Evolutionary conservation across 768 basidiomycete genomes (phyloP).

Genomic region (Mycena capillaripes): DNA sequence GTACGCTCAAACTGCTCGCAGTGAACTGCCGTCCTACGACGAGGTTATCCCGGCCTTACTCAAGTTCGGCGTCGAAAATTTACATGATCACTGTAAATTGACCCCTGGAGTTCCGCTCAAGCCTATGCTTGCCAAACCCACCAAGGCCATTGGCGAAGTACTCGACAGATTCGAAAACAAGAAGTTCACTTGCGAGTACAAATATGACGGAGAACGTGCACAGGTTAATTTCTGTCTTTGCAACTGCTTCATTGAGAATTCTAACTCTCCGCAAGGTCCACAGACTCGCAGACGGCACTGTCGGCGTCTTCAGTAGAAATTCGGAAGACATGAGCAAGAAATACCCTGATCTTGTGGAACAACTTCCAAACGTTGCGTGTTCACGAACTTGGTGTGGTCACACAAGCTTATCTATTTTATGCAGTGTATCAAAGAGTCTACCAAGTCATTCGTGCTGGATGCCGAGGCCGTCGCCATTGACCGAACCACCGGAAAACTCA

Average conservation of each 20-base stretch:
- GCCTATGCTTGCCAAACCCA: constrained; percentile 99
- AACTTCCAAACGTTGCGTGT: constrained; percentile 82
- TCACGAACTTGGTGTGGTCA: neutral
- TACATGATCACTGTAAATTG: constrained; percentile 86
- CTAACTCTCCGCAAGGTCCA: constrained; percentile 73
- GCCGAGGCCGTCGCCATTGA: constrained; percentile 98
- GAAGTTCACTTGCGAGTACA: constrained; percentile 98
- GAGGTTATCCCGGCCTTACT: constrained; percentile 92
- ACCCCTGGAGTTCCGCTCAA: constrained; percentile 97
- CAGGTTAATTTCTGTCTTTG: constrained; percentile 63
- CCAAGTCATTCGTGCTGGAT: constrained; percentile 94
- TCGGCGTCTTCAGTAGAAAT: constrained; percentile 96
- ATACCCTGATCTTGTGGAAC: constrained; percentile 97
- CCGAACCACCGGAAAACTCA: constrained; percentile 81
- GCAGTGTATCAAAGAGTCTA: constrained; percentile 88
- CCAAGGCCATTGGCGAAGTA: constrained; percentile 98
- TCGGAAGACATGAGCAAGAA: constrained; percentile 99
- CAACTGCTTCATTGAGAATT: neutral
- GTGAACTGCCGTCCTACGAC: constrained; percentile 95
- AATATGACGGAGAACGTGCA: constrained; percentile 98
- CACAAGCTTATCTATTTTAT: neutral
- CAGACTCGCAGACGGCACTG: constrained; percentile 81
- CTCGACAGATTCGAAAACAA: constrained; percentile 97
- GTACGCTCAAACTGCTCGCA: constrained; percentile 46
- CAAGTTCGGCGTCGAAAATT: constrained; percentile 77